phyloP scores from a whole-genome alignment of 2,329 filamentous ascomycete genomes.

The Monosporascus sp. region DNA sequence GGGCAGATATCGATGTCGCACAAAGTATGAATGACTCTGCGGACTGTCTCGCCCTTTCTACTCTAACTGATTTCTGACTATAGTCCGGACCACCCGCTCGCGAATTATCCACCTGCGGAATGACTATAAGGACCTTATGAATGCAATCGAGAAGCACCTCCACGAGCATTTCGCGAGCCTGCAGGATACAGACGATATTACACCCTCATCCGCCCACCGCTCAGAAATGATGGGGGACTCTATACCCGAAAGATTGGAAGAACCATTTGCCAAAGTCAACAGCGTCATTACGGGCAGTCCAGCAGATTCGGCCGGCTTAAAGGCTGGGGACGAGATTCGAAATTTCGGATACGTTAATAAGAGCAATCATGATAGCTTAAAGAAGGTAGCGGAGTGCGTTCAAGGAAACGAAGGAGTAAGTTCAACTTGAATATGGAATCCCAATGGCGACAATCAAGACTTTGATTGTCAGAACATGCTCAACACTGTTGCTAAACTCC shows the following conservation, averaged over 20 bases:
- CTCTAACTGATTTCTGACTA: conserved; percentile 9
- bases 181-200: conserved; percentile 42
- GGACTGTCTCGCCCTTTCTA: not conserved
- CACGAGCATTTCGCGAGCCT: conserved; percentile 83
- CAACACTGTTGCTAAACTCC: conserved; percentile 4
- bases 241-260: conserved; percentile 29
- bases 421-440: conserved; percentile 18
- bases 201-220: conserved; percentile 17
- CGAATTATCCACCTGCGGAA: conserved; percentile 86
- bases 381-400: conserved; percentile 83
- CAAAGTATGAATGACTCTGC: conserved; percentile 59
- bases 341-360: conserved; percentile 81
- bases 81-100: conserved; percentile 87
- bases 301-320: conserved; percentile 75
- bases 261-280: conserved; percentile 84
- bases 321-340: conserved; percentile 73
- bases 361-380: conserved; percentile 79
- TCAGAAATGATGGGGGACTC: conserved; percentile 27
- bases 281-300: conserved; percentile 73
- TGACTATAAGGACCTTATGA: conserved; percentile 89
- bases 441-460: not conserved
- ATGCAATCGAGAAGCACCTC: conserved; percentile 74
- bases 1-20: conserved; percentile 89
- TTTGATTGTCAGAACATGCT: conserved; percentile 1
- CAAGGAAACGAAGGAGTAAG: conserved; percentile 84